phyloP scores from a whole-genome alignment of 2,329 filamentous ascomycete species.

The Aspergillus sp. region DNA sequence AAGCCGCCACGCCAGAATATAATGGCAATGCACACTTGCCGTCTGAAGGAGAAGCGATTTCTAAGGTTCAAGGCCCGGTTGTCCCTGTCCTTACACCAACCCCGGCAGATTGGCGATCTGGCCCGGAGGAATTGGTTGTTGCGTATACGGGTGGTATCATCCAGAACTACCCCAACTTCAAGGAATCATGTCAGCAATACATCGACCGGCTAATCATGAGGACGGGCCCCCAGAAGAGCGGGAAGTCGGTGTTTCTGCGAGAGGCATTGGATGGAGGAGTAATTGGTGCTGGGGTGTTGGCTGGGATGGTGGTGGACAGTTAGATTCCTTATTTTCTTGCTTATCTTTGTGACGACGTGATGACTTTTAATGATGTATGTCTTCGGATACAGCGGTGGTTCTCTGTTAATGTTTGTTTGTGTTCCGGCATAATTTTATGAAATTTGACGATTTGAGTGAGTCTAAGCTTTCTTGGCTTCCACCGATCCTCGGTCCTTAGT shows the following conservation, averaged over 20 bases:
- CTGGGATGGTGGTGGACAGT: slow-evolving; percentile 39
- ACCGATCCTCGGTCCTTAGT: no score
- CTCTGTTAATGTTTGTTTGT: not conserved
- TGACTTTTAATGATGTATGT: not conserved
- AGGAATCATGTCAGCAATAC: slow-evolving; percentile 62
- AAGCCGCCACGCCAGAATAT: slow-evolving; percentile 19
- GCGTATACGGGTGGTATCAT: slow-evolving; percentile 78
- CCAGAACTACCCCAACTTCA: slow-evolving; percentile 68
- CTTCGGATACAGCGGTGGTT: not conserved
- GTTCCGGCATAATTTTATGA: not conserved
- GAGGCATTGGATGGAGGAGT: slow-evolving; percentile 51
- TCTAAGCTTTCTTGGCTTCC: no score
- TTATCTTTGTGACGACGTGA: not conserved
- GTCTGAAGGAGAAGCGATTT: not conserved
- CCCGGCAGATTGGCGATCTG: slow-evolving; percentile 36
- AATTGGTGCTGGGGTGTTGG: slow-evolving; percentile 50
- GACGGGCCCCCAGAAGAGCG: slow-evolving; percentile 39
- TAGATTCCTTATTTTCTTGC: slow-evolving; percentile 2
- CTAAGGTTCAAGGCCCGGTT: slow-evolving; percentile 19
- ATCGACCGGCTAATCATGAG: slow-evolving; percentile 52
- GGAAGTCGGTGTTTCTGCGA: slow-evolving; percentile 45
- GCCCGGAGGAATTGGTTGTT: slow-evolving; percentile 59
- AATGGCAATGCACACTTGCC: slow-evolving; percentile 14
- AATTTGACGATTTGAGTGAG: no score
- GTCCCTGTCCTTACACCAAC: slow-evolving; percentile 30